Base-by-base conservation (phyloP, 192 early-diverging fungal species). In the Podila clonocystis region DNA sequence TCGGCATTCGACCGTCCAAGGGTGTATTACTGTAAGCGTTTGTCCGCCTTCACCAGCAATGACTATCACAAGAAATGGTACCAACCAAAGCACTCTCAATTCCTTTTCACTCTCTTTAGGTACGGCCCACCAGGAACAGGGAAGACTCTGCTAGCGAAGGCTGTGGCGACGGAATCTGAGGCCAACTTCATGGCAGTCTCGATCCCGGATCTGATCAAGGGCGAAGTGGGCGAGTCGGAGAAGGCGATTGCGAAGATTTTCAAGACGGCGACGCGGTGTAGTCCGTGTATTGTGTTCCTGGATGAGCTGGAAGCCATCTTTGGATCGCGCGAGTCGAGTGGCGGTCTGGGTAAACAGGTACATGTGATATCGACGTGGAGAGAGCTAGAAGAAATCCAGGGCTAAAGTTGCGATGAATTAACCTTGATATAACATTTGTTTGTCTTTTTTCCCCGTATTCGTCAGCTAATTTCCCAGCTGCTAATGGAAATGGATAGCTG, bases 221-320 rank as follows among this genome's bases (percentile, higher is more conserved):
- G 94, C 28, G 94, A 96, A 72, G 90, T 98, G 3, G 96, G 96
- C 12, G 96, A 97, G 79, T 97, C 96, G 0, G 97, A 97, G 82
- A 98, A 98, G 82, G 93, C 95, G 7, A 90, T 97, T 19, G 87
- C 90, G 0, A 80, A 83, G 0, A 74, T 93, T 9, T 98, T 98
- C 76, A 82, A 85, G 52, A 89, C 83, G 0, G 97, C 96, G 3
- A 85, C 82, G 30, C 86, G 88, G 59, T 85, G 85, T 33, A 88
- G 86, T 19, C 96, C 97, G 0, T 92, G 89, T 67, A 92, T 98
- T 34, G 79, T 98, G 17, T 98, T 98, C 84, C 86, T 98, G 24
- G 97, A 99, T 79, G 97, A 99, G 74, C 86, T 99, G 57, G 97
- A 99, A 63, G 91, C 95, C 4, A 82, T 99, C 31, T 97, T 97